Conservation (phyloP, 306 rosid genomes). For the Mimosa bimucronata region DNA sequence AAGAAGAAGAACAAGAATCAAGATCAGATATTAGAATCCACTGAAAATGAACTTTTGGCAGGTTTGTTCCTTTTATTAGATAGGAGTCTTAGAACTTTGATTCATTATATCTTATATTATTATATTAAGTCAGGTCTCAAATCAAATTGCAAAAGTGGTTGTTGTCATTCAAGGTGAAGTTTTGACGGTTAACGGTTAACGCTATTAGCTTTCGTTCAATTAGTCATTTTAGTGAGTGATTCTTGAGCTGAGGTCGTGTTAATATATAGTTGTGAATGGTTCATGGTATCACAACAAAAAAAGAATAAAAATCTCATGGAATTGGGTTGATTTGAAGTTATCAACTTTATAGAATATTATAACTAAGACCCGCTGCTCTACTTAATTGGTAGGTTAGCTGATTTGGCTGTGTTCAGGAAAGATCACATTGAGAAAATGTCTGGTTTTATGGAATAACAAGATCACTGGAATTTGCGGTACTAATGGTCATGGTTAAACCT, state of each 20-base stretch:
- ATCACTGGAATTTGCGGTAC: background rate
- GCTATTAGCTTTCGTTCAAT: too few relatives aligned
- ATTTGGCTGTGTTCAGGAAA: slow-evolving; percentile 14
- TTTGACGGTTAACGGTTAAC: background rate
- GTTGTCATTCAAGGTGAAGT: background rate
- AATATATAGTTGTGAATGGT: slow-evolving; percentile 9
- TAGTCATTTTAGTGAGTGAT: background rate
- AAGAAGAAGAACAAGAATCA: slow-evolving; percentile 70
- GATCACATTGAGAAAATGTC: background rate
- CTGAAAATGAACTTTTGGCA: slow-evolving; percentile 60
- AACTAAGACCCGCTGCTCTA: background rate
- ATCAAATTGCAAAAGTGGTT: background rate
- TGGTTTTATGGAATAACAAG: slow-evolving; percentile 15
- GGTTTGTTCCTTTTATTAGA: slow-evolving; percentile 46
- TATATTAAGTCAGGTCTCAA: slow-evolving; percentile 6
- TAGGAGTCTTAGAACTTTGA: too few relatives aligned
- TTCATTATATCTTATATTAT: too few relatives aligned
- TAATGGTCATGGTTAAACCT: background rate
- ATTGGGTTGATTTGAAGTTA: background rate
- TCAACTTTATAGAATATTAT: background rate
- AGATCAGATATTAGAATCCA: slow-evolving; percentile 50
- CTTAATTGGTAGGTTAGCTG: slow-evolving; percentile 10
- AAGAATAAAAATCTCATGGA: background rate
- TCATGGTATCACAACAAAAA: background rate
- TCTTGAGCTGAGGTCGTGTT: background rate